Conservation (phyloP, 345 rosid genomes). For the Eucalyptus fibrosa region DNA sequence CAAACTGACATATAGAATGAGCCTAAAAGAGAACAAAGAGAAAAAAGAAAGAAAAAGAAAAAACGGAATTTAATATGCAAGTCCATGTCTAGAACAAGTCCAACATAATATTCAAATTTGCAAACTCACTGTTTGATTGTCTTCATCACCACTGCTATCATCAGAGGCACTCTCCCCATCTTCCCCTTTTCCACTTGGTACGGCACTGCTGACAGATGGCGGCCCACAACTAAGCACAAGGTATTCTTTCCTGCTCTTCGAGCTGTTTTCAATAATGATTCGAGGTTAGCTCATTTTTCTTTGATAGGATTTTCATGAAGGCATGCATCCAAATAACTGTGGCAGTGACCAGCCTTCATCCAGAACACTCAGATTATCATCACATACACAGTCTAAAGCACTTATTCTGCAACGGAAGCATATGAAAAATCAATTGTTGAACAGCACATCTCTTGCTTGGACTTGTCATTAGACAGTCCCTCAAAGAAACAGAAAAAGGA, state of each 20-base stretch:
- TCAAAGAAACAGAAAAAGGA: background rate
- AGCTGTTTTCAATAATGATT: slow-evolving; percentile 18
- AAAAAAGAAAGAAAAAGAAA: background rate
- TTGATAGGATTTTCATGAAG: background rate
- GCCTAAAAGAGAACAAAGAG: background rate
- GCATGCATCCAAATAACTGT: background rate
- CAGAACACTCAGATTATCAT: background rate
- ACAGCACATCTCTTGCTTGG: background rate
- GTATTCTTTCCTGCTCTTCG: slow-evolving; percentile 78
- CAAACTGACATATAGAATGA: background rate
- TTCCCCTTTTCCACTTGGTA: slow-evolving; percentile 36
- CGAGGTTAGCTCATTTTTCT: background rate
- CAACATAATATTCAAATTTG: background rate
- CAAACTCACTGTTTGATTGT: slow-evolving; percentile 35
- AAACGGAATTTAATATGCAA: background rate
- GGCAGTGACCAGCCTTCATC: background rate
- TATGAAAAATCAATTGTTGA: background rate
- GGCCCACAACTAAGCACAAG: slow-evolving; percentile 80
- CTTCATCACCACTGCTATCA: slow-evolving; percentile 56
- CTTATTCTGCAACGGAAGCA: background rate
- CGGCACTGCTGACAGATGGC: slow-evolving; percentile 29
- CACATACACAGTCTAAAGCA: background rate
- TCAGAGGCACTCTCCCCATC: slow-evolving; percentile 55
- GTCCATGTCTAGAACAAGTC: background rate
- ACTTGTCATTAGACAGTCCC: background rate